A percentile compares a stretch with the other conserved stretches of the same genome.
Conservation (phyloP, 139 green algal species). For the Chlamydomonas sp. region DNA sequence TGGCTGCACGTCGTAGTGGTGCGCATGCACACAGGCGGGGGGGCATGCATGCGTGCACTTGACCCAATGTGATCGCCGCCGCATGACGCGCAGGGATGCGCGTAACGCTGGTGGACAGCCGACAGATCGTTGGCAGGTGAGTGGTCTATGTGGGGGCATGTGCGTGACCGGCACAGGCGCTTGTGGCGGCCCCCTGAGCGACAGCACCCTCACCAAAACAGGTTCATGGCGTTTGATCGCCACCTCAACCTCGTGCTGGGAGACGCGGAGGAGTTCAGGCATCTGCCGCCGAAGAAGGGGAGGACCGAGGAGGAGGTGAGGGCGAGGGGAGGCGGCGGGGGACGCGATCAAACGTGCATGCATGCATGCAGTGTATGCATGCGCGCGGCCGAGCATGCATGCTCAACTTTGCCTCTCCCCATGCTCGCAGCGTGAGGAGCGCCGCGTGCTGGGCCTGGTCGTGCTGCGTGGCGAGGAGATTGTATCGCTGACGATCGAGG, state of each 20-base stretch:
- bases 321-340: no score
- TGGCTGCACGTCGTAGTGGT: no score
- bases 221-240: constrained; percentile 98
- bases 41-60: no score
- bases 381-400: no score
- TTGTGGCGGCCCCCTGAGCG: neutral
- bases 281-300: constrained; percentile 90
- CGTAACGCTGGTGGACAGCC: constrained; percentile 70
- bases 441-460: constrained; percentile 89
- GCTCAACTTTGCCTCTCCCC: neutral
- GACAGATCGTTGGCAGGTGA: constrained; percentile 91
- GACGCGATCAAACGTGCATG: neutral
- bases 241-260: constrained; percentile 98
- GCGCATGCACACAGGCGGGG: no score
- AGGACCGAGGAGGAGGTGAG: constrained; percentile 68
- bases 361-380: no score
- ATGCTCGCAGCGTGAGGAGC: constrained; percentile 77
- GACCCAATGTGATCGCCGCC: neutral
- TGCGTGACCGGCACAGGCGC: neutral
- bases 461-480: constrained; percentile 93
- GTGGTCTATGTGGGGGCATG: neutral
- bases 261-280: constrained; percentile 92
- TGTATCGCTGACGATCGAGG: constrained; percentile 92
- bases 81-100: constrained; percentile 66
- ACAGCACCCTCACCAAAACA: constrained; percentile 19